Evolutionary conservation across 768 basidiomycete species (phyloP).

Genomic region (Termitomyces heimii): DNA sequence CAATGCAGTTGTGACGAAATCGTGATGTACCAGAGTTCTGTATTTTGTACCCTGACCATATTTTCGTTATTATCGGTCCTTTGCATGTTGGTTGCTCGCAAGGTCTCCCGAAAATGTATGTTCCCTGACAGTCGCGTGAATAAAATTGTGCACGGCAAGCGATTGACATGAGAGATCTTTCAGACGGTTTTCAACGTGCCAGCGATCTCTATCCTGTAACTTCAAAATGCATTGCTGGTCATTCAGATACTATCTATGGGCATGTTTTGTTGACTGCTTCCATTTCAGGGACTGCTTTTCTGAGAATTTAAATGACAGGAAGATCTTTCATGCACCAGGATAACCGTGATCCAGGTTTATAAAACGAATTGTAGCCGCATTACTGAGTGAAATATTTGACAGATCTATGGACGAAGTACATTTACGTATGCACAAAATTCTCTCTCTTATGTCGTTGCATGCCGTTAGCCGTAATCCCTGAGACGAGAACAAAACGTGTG

Average conservation of each 20-base stretch:
- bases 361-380: neutral
- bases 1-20: neutral
- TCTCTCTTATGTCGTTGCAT: neutral
- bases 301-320: neutral
- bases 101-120: neutral
- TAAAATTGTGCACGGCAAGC: neutral
- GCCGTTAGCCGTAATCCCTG: neutral
- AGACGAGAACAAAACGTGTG: neutral
- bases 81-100: neutral
- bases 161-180: neutral
- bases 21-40: neutral
- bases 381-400: neutral
- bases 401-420: neutral
- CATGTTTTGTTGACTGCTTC: neutral
- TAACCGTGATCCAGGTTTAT: neutral
- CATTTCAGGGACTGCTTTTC: neutral
- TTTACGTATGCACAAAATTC: neutral
- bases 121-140: conserved; percentile 3
- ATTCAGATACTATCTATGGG: neutral
- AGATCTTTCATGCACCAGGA: neutral
- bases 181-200: neutral
- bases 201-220: neutral
- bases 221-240: neutral
- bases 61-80: neutral
- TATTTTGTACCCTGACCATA: neutral